Evolutionary conservation across 768 basidiomycete species (phyloP).

Genomic region (Agaricus sinodeliciosus): DNA sequence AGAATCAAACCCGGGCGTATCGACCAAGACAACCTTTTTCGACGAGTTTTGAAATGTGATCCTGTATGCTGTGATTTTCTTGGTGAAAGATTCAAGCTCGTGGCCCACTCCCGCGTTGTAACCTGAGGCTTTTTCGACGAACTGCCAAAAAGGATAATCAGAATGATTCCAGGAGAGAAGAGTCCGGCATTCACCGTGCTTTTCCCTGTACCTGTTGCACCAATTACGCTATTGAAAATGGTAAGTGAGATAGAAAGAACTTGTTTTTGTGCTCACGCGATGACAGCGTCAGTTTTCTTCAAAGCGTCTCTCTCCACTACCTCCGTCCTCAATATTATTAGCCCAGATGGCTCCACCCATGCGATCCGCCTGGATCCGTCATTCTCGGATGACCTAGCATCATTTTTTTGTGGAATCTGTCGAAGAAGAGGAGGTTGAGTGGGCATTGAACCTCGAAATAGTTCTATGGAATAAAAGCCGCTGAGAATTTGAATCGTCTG

Average conservation of each 20-base stretch:
- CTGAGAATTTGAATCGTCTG: no score
- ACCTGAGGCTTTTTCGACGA: background rate
- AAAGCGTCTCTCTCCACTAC: background rate
- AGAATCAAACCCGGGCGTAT: background rate
- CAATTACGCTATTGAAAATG: background rate
- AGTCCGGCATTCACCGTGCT: background rate
- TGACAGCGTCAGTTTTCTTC: background rate
- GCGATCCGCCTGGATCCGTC: no score
- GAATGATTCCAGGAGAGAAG: background rate
- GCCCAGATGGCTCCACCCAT: background rate
- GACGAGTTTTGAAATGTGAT: background rate
- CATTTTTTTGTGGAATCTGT: no score
- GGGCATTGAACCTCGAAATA: no score
- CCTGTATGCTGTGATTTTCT: background rate
- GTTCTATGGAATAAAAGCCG: no score
- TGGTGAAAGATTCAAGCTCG: background rate
- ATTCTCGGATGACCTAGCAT: no score
- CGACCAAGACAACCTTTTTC: background rate
- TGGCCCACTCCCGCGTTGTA: background rate
- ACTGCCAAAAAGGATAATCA: background rate
- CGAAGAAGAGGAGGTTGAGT: no score
- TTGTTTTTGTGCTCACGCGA: background rate
- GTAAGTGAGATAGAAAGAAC: background rate
- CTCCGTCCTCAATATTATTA: background rate
- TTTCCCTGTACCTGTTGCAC: background rate